Evolutionary conservation across 257 asterid species (phyloP).

Genomic region (Coffea eugenioides): DNA sequence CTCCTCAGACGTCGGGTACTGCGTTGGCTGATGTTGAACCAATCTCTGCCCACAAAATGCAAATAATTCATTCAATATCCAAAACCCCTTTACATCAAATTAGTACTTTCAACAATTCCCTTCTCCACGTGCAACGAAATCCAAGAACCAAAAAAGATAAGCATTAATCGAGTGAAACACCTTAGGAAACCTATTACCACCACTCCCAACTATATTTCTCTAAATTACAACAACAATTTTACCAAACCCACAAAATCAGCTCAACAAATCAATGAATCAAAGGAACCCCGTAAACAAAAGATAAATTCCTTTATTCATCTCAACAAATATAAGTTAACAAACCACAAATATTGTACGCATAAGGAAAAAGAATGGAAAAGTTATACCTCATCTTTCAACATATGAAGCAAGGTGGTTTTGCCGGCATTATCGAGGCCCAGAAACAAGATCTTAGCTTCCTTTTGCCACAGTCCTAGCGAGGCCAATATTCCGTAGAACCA

Average conservation of each 20-base stretch:
- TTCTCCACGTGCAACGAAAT: too few relatives aligned
- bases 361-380: not conserved
- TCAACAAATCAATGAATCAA: slow-evolving; percentile 1
- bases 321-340: slow-evolving; percentile 1
- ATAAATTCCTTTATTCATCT: not conserved
- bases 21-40: slow-evolving; percentile 93
- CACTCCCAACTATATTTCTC: not conserved
- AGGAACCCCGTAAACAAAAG: not conserved
- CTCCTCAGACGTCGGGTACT: slow-evolving; percentile 88
- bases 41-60: slow-evolving; percentile 58
- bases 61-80: not conserved
- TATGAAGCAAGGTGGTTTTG: slow-evolving; percentile 90
- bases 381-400: slow-evolving; percentile 88
- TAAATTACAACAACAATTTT: not conserved
- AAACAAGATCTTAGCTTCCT: slow-evolving; percentile 92
- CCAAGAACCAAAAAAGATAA: not conserved
- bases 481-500: slow-evolving; percentile 95
- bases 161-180: not conserved
- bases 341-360: not conserved
- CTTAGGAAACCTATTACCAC: not conserved
- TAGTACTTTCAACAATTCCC: not conserved
- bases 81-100: not conserved
- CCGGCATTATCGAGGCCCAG: slow-evolving; percentile 96
- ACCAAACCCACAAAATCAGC: not conserved
- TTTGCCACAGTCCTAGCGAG: slow-evolving; percentile 91